Base-by-base conservation (phyloP, 345 rosid species). In the Citrus trifoliata region DNA sequence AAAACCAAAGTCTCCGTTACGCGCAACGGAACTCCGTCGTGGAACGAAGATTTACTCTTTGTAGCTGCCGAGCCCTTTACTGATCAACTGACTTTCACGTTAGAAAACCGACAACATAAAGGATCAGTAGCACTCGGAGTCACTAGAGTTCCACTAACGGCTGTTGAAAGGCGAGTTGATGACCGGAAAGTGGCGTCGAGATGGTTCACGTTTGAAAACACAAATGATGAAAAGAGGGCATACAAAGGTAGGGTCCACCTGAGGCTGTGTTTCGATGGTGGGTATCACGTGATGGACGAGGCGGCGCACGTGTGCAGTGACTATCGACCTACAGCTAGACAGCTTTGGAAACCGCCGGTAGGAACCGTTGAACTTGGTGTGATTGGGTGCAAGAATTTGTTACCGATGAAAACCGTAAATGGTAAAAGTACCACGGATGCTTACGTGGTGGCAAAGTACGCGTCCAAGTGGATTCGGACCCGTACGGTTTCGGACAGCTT, bases 231-330 rank as follows among this genome's bases (percentile, higher is more conserved):
- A n/a, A 88, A 88, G 62, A 76, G 80, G 58, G 75, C 80, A 37
- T 93, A 89, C 87, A 90, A 88, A 85, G 94, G 97, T 14, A 89
- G 98, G 85, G 85, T 90, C 1, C 98, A 95, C 64, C 60, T 95
- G 48, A 81, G 97, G 73, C 74, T 93, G 70, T 95, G 97, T 74
- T 93, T 93, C 68, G 98, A 95, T 65, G 98, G 98, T 0, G 97
- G 98, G 12, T 95, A 95, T 84, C 98, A 95, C 85, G 98, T 95
- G 86, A 92, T 91, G 90, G 98, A 95, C 66, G 98, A 95, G 84
- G 88, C 93, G 55, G 95, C 95, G 55, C 89, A 90, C 82, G 85
- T 89, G 80, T 91, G 97, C 82, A 93, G 98, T 74, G 98, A 95
- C 80, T 93, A 86, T 74, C 86, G 95, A 4, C 95, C 98, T 4